phyloP scores from a whole-genome alignment of 257 asterid genomes.

The Striga asiatica region DNA sequence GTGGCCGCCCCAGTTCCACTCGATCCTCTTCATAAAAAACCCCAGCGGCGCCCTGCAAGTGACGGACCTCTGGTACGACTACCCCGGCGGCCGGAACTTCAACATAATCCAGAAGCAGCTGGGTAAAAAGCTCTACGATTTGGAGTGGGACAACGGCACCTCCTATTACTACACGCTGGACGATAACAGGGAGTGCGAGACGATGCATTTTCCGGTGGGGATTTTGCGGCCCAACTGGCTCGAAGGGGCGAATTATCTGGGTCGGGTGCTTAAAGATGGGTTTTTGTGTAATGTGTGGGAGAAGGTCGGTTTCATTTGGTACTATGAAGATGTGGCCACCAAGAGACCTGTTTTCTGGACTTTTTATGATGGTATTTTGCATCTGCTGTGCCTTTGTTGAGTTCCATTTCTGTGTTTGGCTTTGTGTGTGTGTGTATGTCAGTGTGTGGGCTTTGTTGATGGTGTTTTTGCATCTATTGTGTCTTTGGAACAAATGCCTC shows the following conservation, averaged over 20 bases:
- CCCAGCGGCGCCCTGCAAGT: constrained; percentile 39
- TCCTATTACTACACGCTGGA: constrained; percentile 52
- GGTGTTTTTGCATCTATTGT: too few species aligned
- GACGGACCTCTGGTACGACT: constrained; percentile 61
- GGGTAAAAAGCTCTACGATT: constrained; percentile 34
- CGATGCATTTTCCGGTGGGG: constrained; percentile 34
- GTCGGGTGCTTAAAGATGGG: constrained; percentile 47
- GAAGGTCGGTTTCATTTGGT: constrained; percentile 53
- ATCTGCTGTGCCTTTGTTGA: not conserved
- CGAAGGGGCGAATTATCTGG: constrained; percentile 41
- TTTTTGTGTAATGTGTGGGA: constrained; percentile 71
- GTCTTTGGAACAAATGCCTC: too few species aligned
- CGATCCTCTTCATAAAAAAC: constrained; percentile 40
- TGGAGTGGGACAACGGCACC: constrained; percentile 72
- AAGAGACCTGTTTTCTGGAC: constrained; percentile 60
- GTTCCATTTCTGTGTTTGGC: not conserved
- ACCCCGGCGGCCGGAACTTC: constrained; percentile 58
- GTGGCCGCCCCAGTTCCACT: constrained; percentile 83
- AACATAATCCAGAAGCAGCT: constrained; percentile 60
- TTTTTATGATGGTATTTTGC: constrained; percentile 34
- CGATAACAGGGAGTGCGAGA: constrained; percentile 28
- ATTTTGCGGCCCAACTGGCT: constrained; percentile 64
- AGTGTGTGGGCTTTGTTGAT: too few species aligned
- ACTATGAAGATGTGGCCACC: constrained; percentile 57
- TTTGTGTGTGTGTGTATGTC: not conserved